Evolutionary conservation across 495 filamentous ascomycete genomes (phyloP).

Genomic region (Glutinoglossum americanum): DNA sequence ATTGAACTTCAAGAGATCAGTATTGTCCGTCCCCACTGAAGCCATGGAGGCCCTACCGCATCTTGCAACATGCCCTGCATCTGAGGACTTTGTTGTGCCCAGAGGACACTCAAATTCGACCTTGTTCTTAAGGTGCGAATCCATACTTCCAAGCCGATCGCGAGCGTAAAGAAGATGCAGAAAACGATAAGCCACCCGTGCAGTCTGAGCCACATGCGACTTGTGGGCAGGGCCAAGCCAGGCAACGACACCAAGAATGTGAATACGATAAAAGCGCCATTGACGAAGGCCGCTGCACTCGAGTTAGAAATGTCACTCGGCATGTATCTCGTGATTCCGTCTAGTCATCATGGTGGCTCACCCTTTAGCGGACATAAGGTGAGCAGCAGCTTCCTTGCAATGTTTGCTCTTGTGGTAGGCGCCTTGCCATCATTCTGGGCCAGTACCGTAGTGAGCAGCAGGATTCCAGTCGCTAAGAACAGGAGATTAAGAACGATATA

Average conservation of each 20-base stretch:
- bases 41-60: slow-evolving; percentile 23
- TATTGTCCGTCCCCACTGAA: not conserved
- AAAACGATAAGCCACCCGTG: slow-evolving; percentile 36
- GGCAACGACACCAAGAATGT: slow-evolving; percentile 22
- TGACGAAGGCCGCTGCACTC: slow-evolving; percentile 36
- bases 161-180: slow-evolving; percentile 39
- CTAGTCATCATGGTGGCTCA: slow-evolving; percentile 12
- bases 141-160: slow-evolving; percentile 46
- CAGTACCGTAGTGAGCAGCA: slow-evolving; percentile 41
- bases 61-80: slow-evolving; percentile 43
- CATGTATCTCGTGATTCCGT: not conserved
- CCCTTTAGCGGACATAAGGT: slow-evolving; percentile 35
- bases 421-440: slow-evolving; percentile 28
- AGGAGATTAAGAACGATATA: slow-evolving; percentile 36
- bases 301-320: not conserved
- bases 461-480: slow-evolving; percentile 38
- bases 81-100: slow-evolving; percentile 25
- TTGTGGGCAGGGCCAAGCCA: slow-evolving; percentile 16
- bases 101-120: slow-evolving; percentile 30
- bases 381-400: slow-evolving; percentile 41
- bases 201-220: slow-evolving; percentile 21
- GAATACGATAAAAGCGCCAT: slow-evolving; percentile 40
- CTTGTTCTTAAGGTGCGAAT: slow-evolving; percentile 43
- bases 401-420: slow-evolving; percentile 26
- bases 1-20: slow-evolving; percentile 27